A percentile compares a stretch with the other conserved stretches of the same genome.
Conservation (phyloP, 2,329 filamentous ascomycete genomes). For the Paecilomyces sp. region DNA sequence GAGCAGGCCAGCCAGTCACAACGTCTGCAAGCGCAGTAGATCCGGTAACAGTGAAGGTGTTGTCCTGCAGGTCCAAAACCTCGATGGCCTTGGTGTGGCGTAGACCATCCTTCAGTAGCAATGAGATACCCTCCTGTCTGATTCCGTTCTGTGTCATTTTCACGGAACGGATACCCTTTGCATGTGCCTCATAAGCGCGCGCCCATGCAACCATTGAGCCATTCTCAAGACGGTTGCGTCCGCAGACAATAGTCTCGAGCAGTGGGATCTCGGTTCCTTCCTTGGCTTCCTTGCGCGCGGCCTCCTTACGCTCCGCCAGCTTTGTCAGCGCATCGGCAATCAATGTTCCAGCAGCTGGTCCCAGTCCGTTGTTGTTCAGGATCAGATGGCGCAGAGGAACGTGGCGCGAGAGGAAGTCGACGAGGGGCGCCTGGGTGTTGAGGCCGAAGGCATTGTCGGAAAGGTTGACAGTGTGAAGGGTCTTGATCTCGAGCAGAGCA, state of each 20-base stretch:
- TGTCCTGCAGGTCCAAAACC: slow-evolving; percentile 89
- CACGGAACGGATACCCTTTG: slow-evolving; percentile 68
- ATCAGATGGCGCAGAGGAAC: slow-evolving; percentile 87
- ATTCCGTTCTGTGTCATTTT: slow-evolving; percentile 99
- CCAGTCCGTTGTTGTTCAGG: slow-evolving; percentile 97
- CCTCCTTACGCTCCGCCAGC: slow-evolving; percentile 77
- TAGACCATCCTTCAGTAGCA: slow-evolving; percentile 72
- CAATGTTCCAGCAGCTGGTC: slow-evolving; percentile 80
- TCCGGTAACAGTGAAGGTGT: slow-evolving; percentile 83
- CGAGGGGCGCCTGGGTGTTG: slow-evolving; percentile 86
- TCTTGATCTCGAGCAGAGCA: slow-evolving; percentile 75
- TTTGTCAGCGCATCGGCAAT: slow-evolving; percentile 80
- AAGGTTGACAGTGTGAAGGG: slow-evolving; percentile 85
- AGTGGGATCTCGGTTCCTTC: slow-evolving; percentile 66
- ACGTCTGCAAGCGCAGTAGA: slow-evolving; percentile 71
- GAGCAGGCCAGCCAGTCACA: slow-evolving; percentile 63
- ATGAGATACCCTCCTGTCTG: slow-evolving; percentile 81
- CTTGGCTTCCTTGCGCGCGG: slow-evolving; percentile 54
- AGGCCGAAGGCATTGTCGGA: slow-evolving; percentile 98
- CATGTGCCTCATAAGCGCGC: slow-evolving; percentile 73
- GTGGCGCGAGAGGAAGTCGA: slow-evolving; percentile 83
- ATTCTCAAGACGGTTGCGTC: slow-evolving; percentile 90
- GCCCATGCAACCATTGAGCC: slow-evolving; percentile 96
- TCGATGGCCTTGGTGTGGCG: slow-evolving; percentile 61
- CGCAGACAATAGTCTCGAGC: slow-evolving; percentile 95